Percentiles rank a stretch among this genome's conserved stretches.
phyloP scores from a whole-genome alignment of 2,329 filamentous ascomycete species.

The Allantophomopsis cytisporea region DNA sequence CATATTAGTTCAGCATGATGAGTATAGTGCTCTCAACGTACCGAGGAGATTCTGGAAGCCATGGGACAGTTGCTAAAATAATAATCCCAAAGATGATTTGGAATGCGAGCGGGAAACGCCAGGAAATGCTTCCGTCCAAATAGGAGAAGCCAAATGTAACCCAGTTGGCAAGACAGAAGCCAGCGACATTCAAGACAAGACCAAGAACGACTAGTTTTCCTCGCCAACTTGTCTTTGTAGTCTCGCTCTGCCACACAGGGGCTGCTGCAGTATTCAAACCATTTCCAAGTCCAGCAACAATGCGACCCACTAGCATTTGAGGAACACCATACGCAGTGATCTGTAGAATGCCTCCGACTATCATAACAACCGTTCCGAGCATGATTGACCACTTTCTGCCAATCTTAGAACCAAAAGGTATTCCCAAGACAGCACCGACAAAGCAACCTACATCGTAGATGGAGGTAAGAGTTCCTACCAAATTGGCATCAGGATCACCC shows the following conservation, averaged over 20 bases:
- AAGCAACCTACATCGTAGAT: slow-evolving; percentile 30
- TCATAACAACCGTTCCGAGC: neutral
- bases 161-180: slow-evolving; percentile 35
- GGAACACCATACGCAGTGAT: slow-evolving; percentile 18
- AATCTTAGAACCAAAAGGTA: neutral
- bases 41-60: no score
- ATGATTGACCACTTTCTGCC: slow-evolving; percentile 3
- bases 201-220: slow-evolving; percentile 13
- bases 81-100: no score
- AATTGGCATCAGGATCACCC: slow-evolving; percentile 19
- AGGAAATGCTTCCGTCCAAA: slow-evolving; percentile 13
- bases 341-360: slow-evolving; percentile 12
- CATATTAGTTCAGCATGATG: no score
- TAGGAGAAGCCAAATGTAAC: slow-evolving; percentile 20
- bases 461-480: slow-evolving; percentile 26
- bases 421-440: slow-evolving; percentile 24
- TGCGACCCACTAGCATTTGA: slow-evolving; percentile 24
- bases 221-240: slow-evolving; percentile 7
- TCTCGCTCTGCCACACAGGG: slow-evolving; percentile 39
- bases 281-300: slow-evolving; percentile 22
- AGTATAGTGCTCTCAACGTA: no score
- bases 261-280: slow-evolving; percentile 45
- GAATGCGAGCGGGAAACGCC: slow-evolving; percentile 19
- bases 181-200: slow-evolving; percentile 37
- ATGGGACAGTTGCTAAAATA: no score